Conservation (phyloP, 441 rosid genomes). For the Brassica hybrid region DNA sequence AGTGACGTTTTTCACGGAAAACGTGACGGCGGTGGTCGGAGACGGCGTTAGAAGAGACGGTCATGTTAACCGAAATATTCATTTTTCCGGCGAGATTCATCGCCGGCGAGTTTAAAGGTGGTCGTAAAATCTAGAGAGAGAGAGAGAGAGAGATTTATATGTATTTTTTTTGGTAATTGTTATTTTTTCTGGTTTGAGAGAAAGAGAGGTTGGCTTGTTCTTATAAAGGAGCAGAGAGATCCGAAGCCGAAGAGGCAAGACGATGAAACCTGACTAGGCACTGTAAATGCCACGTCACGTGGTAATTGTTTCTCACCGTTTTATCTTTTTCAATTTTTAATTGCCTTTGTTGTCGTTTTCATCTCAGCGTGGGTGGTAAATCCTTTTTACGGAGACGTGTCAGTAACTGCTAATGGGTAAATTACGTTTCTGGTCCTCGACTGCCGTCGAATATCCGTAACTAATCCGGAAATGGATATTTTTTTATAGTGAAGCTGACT, state of each 20-base stretch:
- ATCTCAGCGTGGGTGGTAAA: conserved; percentile 37
- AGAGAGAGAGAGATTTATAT: conserved; percentile 4
- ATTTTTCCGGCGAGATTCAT: conserved; percentile 51
- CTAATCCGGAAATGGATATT: conserved; percentile 25
- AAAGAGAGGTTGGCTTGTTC: conserved; percentile 22
- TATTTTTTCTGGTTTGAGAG: neutral
- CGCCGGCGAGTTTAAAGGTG: conserved; percentile 37
- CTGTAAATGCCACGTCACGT: conserved; percentile 35
- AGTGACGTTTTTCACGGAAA: conserved; percentile 60
- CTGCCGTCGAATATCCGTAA: conserved; percentile 26
- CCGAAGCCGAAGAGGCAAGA: conserved; percentile 23
- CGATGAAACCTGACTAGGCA: conserved; percentile 48
- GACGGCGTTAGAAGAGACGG: conserved; percentile 49
- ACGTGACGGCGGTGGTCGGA: conserved; percentile 73
- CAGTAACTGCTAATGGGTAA: conserved; percentile 29
- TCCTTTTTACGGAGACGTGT: conserved; percentile 46
- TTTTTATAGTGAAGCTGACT: conserved; percentile 20
- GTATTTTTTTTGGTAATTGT: neutral
- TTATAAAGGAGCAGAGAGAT: conserved; percentile 48
- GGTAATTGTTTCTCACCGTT: conserved; percentile 20
- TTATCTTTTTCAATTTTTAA: conserved; percentile 7
- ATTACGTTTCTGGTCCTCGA: conserved; percentile 40
- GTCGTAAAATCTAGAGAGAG: conserved; percentile 7
- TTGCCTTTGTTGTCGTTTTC: conserved; percentile 27
- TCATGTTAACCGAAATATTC: conserved; percentile 47